Base-by-base conservation (phyloP, 495 filamentous ascomycete genomes). In the Bombardia bombarda region DNA sequence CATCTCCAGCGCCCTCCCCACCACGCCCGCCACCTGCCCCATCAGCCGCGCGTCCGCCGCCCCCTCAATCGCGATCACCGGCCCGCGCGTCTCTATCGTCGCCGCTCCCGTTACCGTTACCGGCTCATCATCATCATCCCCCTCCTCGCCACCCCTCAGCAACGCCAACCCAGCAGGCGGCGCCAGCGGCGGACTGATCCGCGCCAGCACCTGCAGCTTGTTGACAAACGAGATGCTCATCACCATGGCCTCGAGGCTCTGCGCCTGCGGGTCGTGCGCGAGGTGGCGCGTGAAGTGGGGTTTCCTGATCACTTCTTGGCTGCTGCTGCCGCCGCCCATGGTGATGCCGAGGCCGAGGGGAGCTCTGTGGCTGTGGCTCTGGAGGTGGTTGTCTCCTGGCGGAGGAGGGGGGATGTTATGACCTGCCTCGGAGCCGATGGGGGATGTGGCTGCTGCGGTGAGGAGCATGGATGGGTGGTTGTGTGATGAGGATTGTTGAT, bases 61-160 rank as follows among this genome's bases (percentile, higher is more conserved):
- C 12, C 89, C 87, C 56, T 98, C 92, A 18, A 98, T 61, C 0
- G 86, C 82, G 35, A 97, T 80, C 20, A 96, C 73, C 1, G 86
- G 75, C 0, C 93, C 89, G 31, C 90, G 75, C 19, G 70, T 60
- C 41, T 62, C 63, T 25, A 56, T 60, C 7, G 62, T 50, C 7
- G 62, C 68, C n/a, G 61, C 64, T 25, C 62, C 63, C 13, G 61
- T 60, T 52, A 65, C 63, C 32, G 18, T 21, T 16, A n/a, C n/a
- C n/a, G n/a, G n/a, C n/a, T n/a, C n/a, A n/a, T n/a, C n/a, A n/a
- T n/a, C n/a, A n/a, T n/a, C n/a, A n/a, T n/a, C n/a, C n/a, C n/a
- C n/a, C n/a, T n/a, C n/a, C n/a, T n/a, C n/a, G n/a, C n/a, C n/a
- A n/a, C n/a, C n/a, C n/a, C n/a, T n/a, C n/a, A n/a, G n/a, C n/a